Evolutionary conservation across 176 grass and related monocot species (phyloP).

Genomic region (Oryza nivara): DNA sequence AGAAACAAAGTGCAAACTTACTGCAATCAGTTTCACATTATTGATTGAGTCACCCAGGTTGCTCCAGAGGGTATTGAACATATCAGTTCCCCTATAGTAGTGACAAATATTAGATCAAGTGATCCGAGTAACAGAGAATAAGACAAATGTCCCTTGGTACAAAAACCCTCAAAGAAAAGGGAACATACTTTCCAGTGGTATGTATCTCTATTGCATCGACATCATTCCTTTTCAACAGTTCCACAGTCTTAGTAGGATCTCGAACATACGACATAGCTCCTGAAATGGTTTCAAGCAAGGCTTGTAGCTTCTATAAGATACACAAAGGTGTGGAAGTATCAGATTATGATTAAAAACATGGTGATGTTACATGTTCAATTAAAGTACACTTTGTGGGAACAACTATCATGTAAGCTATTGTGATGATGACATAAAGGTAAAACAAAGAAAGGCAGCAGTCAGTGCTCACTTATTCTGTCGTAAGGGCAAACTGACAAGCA

Average conservation of each 20-base stretch:
- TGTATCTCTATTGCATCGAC: constrained; percentile 97
- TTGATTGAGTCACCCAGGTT: constrained; percentile 64
- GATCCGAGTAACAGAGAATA: constrained; percentile 9
- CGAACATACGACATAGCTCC: constrained; percentile 75
- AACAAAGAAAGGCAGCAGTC: not conserved
- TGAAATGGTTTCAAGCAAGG: constrained; percentile 66
- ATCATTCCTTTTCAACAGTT: constrained; percentile 74
- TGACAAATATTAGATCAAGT: constrained; percentile 13
- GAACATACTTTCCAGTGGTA: constrained; percentile 82
- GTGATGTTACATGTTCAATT: not conserved
- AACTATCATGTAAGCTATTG: not conserved
- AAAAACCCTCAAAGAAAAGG: constrained; percentile 22
- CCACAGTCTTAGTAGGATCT: constrained; percentile 69
- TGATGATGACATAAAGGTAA: not conserved
- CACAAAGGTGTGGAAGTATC: constrained; percentile 18
- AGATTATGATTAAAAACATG: constrained; percentile 12
- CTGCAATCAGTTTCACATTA: constrained; percentile 73
- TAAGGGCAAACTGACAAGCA: constrained; percentile 88
- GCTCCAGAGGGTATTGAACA: constrained; percentile 81
- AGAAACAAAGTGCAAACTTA: constrained; percentile 51
- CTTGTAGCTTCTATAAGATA: constrained; percentile 50
- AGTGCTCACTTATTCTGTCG: constrained; percentile 84
- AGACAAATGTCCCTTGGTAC: constrained; percentile 3
- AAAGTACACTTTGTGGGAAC: not conserved
- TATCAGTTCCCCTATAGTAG: constrained; percentile 64